Base-by-base conservation (phyloP, 805 yeast species). In the Barnettozyma vustinii region DNA sequence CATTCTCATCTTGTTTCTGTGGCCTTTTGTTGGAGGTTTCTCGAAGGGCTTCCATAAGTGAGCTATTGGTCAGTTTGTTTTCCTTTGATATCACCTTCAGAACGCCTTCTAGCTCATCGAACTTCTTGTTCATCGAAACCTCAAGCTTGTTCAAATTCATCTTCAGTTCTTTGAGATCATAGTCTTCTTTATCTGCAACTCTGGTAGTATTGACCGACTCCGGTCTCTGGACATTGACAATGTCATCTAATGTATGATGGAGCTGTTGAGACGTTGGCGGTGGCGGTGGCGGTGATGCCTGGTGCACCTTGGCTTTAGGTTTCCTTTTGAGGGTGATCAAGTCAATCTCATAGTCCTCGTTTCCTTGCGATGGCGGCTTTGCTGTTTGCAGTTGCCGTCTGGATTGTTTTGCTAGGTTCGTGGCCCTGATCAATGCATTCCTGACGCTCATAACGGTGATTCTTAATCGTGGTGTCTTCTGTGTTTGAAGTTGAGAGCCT, bases 291-390 rank as follows among this genome's bases (percentile, higher is more conserved):
- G 18, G n/a, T 4, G 18, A 26, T 5, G 19, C 26, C 9, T 23
- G 42, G n/a, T 26, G 25, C 27, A 26, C 25, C 37, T 37, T 44
- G 30, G 48, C 23, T 40, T 45, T 51, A 21, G 52, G 52, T 12
- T 37, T 44, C 16, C 32, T 50, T 36, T 36, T 54, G n/a, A 50
- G 35, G 16, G 53, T 45, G 39, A 54, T 51, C 33, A 56, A 37
- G 18, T 53, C 55, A 15, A 55, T 46, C 30, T 55, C 54, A 20
- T 47, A 51, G 12, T 52, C 50, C 9, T 45, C 53, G 13, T 47
- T 16, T 10, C 18, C 46, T 15, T 47, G 26, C 9, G 18, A 10
- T 4, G n/a, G 20, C 13, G 20, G 26, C 13, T 27, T n/a, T 7
- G 41, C 4, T 4, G 45, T 46, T 35, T 46, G 45, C 21, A 45